A percentile compares a stretch with the other conserved stretches of the same genome.
These are phyloP conservation scores for Phytophthora rubi DNA, from an alignment of 352 stramenopile species.

Conservation along the genomic window DNA sequence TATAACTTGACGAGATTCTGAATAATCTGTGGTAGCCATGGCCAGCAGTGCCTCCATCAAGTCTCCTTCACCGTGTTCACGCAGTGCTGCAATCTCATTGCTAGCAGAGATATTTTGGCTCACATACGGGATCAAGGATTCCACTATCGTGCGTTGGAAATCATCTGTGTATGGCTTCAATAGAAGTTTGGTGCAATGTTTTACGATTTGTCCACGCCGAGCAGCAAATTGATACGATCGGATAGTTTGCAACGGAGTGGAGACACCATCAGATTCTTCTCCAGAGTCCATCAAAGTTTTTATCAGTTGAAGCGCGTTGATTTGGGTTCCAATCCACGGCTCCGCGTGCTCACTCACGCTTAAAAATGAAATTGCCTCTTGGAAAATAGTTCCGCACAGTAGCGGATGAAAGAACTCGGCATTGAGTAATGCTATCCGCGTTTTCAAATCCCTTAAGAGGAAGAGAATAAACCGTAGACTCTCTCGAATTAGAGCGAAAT, in stretches of 20 bases:
- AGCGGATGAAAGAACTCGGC: constrained; percentile 22
- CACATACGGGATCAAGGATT: constrained; percentile 15
- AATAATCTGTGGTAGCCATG: neutral
- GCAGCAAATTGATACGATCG: constrained; percentile 20
- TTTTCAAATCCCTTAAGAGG: neutral
- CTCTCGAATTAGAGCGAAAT: constrained; percentile 17
- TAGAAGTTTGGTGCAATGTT: constrained; percentile 17
- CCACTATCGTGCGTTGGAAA: constrained; percentile 4
- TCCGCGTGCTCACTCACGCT: neutral
- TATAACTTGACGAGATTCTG: neutral
- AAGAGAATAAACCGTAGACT: constrained; percentile 9
- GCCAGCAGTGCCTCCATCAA: constrained; percentile 19
- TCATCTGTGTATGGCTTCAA: neutral
- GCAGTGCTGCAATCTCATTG: constrained; percentile 15
- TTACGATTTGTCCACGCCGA: constrained; percentile 12
- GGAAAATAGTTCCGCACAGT: constrained; percentile 17
- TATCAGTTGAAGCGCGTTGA: constrained; percentile 9
- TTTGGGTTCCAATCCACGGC: constrained; percentile 8
- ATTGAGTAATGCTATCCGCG: neutral
- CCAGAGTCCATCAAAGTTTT: neutral
- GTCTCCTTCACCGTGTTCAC: constrained; percentile 13
- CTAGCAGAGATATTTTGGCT: constrained; percentile 15
- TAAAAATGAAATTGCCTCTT: constrained; percentile 16
- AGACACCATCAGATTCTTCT: neutral
- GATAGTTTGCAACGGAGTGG: neutral